Base-by-base conservation (phyloP, 2,329 filamentous ascomycete genomes). In the Aspergillus caelatus region DNA sequence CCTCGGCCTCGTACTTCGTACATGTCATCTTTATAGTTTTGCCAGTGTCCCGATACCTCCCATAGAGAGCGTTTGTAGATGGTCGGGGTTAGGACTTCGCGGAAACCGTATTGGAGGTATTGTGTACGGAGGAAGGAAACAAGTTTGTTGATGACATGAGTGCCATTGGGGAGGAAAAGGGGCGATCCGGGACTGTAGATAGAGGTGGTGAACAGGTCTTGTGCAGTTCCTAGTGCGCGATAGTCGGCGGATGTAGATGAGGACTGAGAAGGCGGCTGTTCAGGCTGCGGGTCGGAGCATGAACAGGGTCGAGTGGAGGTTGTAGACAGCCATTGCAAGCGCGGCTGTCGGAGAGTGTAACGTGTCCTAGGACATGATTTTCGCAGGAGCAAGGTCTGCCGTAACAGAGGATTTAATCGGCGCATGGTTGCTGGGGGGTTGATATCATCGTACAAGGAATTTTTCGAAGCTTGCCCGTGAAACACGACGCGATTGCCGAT, bases 1-100 rank as follows among this genome's bases (percentile, higher is more conserved):
- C 82, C 82, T 19, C 84, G 81, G 1, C 83, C 84, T 26, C 80
- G 75, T 54, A 96, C 93, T 60, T 91, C 89, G 78, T 94, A 96
- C 93, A 96, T 96, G 73, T 96, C 92, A 72, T 96, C 90, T 63
- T 91, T 89, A 79, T 96, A 96, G 76, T 96, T 96, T 61, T 94
- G 89, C 83, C 94, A 88, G 70, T 96, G 93, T 2, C 93, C 93
- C 0, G 92, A 95, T 68, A 89, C 89, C 71, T 91, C 88, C 93
- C 93, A 96, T 34, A 96, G 80, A 7, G 91, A 89, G 76, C 91
- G 92, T 74, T 96, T 96, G 83, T 95, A 96, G 73, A 96, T 95
- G 56, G 89, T 95, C 2, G 93, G 93, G 9, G 92, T 95, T 70
- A 96, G 89, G 67, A 96, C 93, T 76, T 96, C 93, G 68, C 93